These are phyloP conservation scores for Solanum appendiculatum DNA, from an alignment of 257 asterid genomes.

Conservation along the genomic window DNA sequence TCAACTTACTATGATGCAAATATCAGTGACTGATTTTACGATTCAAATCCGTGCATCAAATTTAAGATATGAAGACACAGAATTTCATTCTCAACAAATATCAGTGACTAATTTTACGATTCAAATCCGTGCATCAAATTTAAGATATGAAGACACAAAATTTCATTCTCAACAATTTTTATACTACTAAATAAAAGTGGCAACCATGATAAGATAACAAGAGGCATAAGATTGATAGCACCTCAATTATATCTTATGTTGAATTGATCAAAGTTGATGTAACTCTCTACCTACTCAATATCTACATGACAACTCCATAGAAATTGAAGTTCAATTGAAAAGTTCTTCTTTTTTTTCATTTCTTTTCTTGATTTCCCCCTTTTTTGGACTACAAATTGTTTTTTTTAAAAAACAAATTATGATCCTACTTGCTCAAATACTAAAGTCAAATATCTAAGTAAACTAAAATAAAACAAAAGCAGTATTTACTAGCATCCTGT, in stretches of 20 bases:
- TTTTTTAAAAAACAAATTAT: neutral
- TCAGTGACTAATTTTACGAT: neutral
- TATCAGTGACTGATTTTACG: no score
- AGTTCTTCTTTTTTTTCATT: neutral
- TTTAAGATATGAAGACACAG: no score
- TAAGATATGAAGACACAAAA: neutral
- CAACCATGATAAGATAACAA: neutral
- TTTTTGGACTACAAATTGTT: neutral
- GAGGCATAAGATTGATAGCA: neutral
- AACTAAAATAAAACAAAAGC: neutral
- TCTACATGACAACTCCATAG: neutral
- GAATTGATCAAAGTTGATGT: neutral
- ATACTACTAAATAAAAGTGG: neutral
- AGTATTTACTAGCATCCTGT: neutral
- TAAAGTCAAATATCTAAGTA: neutral
- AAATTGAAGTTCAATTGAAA: neutral
- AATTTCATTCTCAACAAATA: no score
- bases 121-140: neutral
- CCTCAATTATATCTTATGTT: neutral
- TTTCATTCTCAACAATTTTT: neutral
- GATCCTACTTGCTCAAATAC: neutral
- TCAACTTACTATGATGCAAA: neutral
- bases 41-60: neutral
- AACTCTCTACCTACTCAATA: neutral
- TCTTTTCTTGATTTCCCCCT: neutral